phyloP scores from a whole-genome alignment of 306 rosid species.

The Cucumis sativus region Cucumber_9930_V3 NC_026657.2:9529501-9530000 shows the following conservation, averaged over 20 bases:
- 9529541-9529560: conserved; percentile 96
- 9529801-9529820: neutral
- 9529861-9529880: neutral
- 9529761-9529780: neutral
- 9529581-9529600: conserved; percentile 75
- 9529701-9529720: neutral
- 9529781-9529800: neutral
- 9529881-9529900: too few species aligned
- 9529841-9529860: neutral
- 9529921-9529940: neutral
- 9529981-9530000: conserved; percentile 39
- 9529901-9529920: too few species aligned
- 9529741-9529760: neutral
- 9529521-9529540: conserved; percentile 87
- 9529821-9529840: neutral
- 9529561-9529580: conserved; percentile 97
- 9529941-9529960: conserved; percentile 5
- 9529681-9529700: neutral
- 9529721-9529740: neutral
- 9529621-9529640: conserved; percentile 47
- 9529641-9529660: conserved; percentile 10
- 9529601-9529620: conserved; percentile 90
- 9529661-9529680: neutral
- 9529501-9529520: conserved; percentile 46
- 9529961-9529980: conserved; percentile 3